Evolutionary conservation across 345 rosid genomes (phyloP), one percentile per base, ranked within the genome.

Genomic region (Laguncularia racemosa): DNA sequence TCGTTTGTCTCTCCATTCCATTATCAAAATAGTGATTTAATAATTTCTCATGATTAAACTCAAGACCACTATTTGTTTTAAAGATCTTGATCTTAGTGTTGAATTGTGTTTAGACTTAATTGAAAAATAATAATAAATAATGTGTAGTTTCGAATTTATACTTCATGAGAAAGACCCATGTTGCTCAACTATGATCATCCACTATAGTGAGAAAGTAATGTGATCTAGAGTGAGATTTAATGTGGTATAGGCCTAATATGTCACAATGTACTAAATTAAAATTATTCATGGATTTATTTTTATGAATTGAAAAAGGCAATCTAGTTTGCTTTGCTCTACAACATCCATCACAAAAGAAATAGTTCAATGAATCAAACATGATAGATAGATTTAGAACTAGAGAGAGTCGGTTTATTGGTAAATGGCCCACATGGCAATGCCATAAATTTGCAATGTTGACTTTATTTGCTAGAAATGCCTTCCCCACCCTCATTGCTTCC

Each of bases 161-260:
- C 17, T 60, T 60, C 33, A 60, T 16, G 5, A 51, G 13, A 23
- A 23, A 23, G 3, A 40, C 56, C 49, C 54, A 51, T 19, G 13
- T 19, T 17, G 18, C 20, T 13, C 13, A 2, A 53, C 45, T 44
- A 17, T 10, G 50, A 19, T 44, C 66, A 53, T 62, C 66, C 11
- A 62, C 58, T 2, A 62, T 62, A 2, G 14, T 56, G 10, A 52
- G 45, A 23, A 52, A 52, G 26, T 46, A 63, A 46, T 28, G 46
- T n/a, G 26, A 16, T 0, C 54, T 33, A 19, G 7, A 18, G 3
- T 10, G 12, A 16, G 46, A 44, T 2, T 13, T 6, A 3, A 14
- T 19, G 4, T 14, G 20, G 2, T 44, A 55, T 5, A n/a, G 5
- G 1, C 33, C 14, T 26, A 12, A 14, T 6, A 54, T 46, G 26